Evolutionary conservation across 768 basidiomycete species (phyloP).

Genomic region (Amanita rimosa): DNA sequence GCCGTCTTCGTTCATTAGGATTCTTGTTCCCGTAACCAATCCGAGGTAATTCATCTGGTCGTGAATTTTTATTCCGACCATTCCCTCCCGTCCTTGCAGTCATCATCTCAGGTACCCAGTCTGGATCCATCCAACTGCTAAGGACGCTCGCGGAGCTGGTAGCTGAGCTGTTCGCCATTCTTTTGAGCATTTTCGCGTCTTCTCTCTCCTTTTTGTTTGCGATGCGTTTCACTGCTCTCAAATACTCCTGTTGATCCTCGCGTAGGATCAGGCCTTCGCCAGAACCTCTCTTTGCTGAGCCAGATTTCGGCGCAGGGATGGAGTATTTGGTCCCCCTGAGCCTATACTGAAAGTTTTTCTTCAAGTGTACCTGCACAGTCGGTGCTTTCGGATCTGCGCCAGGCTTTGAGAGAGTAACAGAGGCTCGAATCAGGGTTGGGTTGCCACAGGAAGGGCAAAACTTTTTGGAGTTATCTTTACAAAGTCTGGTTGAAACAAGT

Average conservation of each 20-base stretch:
- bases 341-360: conserved; percentile 91
- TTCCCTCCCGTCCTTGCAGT: conserved; percentile 59
- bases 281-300: conserved; percentile 73
- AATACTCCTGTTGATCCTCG: conserved; percentile 87
- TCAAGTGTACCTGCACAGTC: conserved; percentile 82
- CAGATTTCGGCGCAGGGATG: conserved; percentile 84
- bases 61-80: conserved; percentile 43
- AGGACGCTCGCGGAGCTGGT: conserved; percentile 35
- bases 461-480: conserved; percentile 88
- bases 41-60: conserved; percentile 61
- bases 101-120: conserved; percentile 83
- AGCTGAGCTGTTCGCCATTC: conserved; percentile 36
- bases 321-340: conserved; percentile 86
- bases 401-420: conserved; percentile 74
- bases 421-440: conserved; percentile 79
- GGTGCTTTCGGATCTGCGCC: conserved; percentile 49
- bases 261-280: conserved; percentile 81
- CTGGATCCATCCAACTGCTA: conserved; percentile 90
- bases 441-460: conserved; percentile 99
- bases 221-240: conserved; percentile 68
- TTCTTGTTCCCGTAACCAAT: conserved; percentile 86
- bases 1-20: conserved; percentile 70
- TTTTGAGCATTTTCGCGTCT: conserved; percentile 63
- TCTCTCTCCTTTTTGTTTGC: conserved; percentile 70
- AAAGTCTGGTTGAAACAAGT: conserved; percentile 46